Base-by-base conservation (phyloP, 192 early-diverging fungal species). In the Podila horticola region DNA sequence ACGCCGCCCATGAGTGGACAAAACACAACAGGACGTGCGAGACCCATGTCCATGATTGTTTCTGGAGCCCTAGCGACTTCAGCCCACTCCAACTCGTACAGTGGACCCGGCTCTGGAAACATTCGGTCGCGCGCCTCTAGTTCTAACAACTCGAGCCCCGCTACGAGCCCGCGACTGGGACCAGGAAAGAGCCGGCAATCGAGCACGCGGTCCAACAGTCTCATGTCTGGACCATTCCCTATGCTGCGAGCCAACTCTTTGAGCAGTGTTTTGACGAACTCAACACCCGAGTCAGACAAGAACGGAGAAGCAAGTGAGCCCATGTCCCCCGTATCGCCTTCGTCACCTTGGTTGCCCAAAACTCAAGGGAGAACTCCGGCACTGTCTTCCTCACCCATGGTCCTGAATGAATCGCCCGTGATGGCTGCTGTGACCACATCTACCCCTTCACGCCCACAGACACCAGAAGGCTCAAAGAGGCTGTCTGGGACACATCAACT, bases 1-100 rank as follows among this genome's bases (percentile, higher is more conserved):
- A 81, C 71, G 2, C 77, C 77, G 22, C 77, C 71, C 20, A 81
- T 81, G 71, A 81, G 67, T 41, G 71, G 77, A 36, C 70, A 73
- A 69, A 81, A 65, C 22, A 81, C 77, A 19, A 41, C 77, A 5
- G 77, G 62, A 22, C 51, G 77, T 19, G 49, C 66, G 9, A 67
- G 77, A 48, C 77, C 77, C 26, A 81, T 81, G 66, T 81, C 77
- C 0, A 73, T 81, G 70, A 62, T 64, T 69, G 58, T 64, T 8
- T 61, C 50, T n/a, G 64, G 69, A 22, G 59, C 51, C 2, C 49
- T 71, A 20, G 55, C 71, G 0, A 66, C 77, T 4, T 65, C 62
- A 5, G 67, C 41, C 8, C 70, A 72, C 36, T 73, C 77, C 2
- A 68, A 66, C 36, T 73, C 77, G 0, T 73, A 69, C 50, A 62